phyloP scores from a whole-genome alignment of 495 filamentous ascomycete species.

The Astrocystis sublimbata region DNA sequence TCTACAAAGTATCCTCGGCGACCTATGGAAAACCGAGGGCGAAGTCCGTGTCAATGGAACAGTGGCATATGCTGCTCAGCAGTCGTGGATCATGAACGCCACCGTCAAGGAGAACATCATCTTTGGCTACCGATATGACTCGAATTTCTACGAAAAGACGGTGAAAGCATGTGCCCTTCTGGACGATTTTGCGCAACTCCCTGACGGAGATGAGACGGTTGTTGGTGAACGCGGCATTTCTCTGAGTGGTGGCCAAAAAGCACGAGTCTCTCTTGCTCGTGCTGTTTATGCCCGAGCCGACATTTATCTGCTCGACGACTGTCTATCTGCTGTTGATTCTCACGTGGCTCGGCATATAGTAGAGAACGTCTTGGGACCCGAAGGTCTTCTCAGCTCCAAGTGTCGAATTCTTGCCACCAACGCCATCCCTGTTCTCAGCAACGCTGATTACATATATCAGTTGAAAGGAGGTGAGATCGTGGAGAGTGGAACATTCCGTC shows the following conservation, averaged over 20 bases:
- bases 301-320: conserved; percentile 92
- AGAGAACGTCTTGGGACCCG: conserved; percentile 83
- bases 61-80: conserved; percentile 88
- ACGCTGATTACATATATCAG: conserved; percentile 79
- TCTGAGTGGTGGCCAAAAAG: conserved; percentile 94
- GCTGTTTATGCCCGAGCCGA: conserved; percentile 98
- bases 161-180: conserved; percentile 89
- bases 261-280: conserved; percentile 88
- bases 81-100: conserved; percentile 97
- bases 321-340: conserved; percentile 93
- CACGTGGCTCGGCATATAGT: conserved; percentile 96
- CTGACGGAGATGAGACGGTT: conserved; percentile 94
- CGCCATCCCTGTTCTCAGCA: conserved; percentile 86
- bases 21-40: conserved; percentile 87
- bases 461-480: conserved; percentile 79
- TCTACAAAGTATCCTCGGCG: conserved; percentile 81
- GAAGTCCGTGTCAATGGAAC: conserved; percentile 78
- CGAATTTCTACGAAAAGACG: conserved; percentile 90
- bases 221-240: conserved; percentile 98
- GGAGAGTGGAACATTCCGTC: conserved; percentile 86
- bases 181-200: conserved; percentile 89
- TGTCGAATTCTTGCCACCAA: conserved; percentile 95
- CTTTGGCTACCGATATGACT: conserved; percentile 94
- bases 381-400: conserved; percentile 80
- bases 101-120: conserved; percentile 95